phyloP scores from a whole-genome alignment of 139 green algal species.

The Trebouxia sp. region DNA sequence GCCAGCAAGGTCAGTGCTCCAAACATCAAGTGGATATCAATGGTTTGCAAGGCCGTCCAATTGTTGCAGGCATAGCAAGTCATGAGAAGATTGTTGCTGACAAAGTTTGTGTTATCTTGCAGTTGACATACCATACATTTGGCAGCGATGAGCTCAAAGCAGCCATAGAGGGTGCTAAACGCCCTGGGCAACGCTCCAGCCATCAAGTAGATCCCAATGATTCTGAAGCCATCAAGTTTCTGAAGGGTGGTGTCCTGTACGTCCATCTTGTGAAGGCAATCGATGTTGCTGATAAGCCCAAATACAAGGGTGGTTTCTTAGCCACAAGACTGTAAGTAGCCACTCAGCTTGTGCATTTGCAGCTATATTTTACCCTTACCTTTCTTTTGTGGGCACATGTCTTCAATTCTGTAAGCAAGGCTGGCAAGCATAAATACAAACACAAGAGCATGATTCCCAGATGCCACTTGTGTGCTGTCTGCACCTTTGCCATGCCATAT shows the following conservation, averaged over 20 bases:
- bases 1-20: too few species aligned
- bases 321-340: constrained; percentile 2
- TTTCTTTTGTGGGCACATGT: neutral
- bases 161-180: neutral
- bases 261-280: constrained; percentile 22
- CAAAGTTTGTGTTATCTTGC: neutral
- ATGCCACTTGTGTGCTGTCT: too few species aligned
- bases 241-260: constrained; percentile 17
- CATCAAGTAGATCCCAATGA: neutral
- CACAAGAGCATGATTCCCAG: too few species aligned
- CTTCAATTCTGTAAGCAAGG: neutral
- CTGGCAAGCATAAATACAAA: too few species aligned
- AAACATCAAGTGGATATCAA: too few species aligned
- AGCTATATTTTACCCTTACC: neutral
- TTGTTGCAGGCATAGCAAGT: too few species aligned
- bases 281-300: constrained; percentile 22
- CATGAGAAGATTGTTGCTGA: too few species aligned
- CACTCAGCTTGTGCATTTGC: neutral
- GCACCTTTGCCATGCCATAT: too few species aligned
- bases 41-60: too few species aligned
- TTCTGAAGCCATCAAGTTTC: constrained; percentile 5
- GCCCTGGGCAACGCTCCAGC: neutral
- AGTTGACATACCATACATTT: constrained; percentile 21
- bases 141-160: constrained; percentile 5
- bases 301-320: constrained; percentile 8